Evolutionary conservation across 345 rosid genomes (phyloP), one percentile per base, ranked within the genome.

Genomic region (Isatis tinctoria): DNA sequence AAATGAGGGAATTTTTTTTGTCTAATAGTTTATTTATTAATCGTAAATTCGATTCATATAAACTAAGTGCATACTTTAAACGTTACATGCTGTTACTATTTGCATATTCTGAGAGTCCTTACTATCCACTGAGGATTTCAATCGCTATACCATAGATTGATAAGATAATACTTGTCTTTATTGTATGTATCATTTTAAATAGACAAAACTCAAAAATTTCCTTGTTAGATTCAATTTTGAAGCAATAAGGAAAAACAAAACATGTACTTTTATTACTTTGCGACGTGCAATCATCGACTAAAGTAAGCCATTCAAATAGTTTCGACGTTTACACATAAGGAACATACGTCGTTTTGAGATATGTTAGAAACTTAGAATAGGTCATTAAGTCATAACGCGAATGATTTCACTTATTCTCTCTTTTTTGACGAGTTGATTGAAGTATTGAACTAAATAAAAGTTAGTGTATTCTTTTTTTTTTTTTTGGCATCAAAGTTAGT

Each of bases 401-500:
- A n/a, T 18, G 18, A 61, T 47, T 53, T 43, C 57, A 56, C 43
- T 53, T 36, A 33, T 66, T 57, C 53, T 28, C 60, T 53, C 58
- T 66, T 61, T 57, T 72, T 58, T 66, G 67, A 74, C 61, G 44
- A 48, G 48, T 45, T 47, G 53, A 28, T 59, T 26, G 32, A 66
- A 37, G 36, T 11, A 28, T 59, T 26, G 32, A 66, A 37, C 36
- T 11, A 63, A 41, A 63, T 40, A 2, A 72, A 72, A 40, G 17
- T 16, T 24, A 60, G 4, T 39, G 32, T 45, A 39, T 72, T 26
- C n/a, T n/a, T n/a, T n/a, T n/a, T n/a, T n/a, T n/a, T n/a, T n/a
- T n/a, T n/a, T n/a, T n/a, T n/a, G n/a, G n/a, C n/a, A n/a, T n/a
- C n/a, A 72, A 72, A 40, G 17, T 16, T 24, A 60, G 4, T 39